phyloP scores from a whole-genome alignment of 108 stramenopile genomes.

The Pseudonitzschia delicatissima region DNA sequence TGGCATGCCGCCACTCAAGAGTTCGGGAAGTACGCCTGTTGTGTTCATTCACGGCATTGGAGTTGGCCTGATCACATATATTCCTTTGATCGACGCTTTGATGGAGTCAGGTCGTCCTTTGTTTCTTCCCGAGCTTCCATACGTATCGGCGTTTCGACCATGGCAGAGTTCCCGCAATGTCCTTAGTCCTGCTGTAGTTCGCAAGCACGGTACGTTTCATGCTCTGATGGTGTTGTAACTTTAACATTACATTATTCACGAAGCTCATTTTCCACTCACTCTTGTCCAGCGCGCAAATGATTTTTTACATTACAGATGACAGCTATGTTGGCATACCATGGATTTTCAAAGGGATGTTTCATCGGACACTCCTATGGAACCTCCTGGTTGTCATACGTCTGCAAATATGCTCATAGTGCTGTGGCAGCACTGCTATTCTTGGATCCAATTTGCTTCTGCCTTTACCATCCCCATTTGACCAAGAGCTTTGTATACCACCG shows the following conservation, averaged over 20 bases:
- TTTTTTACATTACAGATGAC: constrained; percentile 42
- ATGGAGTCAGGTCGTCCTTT: constrained; percentile 67
- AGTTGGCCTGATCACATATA: constrained; percentile 72
- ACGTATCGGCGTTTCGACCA: constrained; percentile 80
- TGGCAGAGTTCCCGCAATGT: constrained; percentile 75
- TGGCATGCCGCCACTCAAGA: constrained; percentile 1
- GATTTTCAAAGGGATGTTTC: constrained; percentile 63
- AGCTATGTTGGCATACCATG: constrained; percentile 78
- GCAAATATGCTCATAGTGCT: constrained; percentile 69
- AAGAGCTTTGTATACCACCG: constrained; percentile 78
- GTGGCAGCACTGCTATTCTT: constrained; percentile 77
- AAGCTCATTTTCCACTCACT: neutral
- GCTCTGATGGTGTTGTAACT: neutral
- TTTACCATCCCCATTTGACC: constrained; percentile 70
- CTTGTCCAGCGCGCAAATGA: too few relatives aligned
- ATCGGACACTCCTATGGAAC: constrained; percentile 85
- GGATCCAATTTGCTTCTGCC: constrained; percentile 87
- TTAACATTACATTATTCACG: neutral
- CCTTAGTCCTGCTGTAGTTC: constrained; percentile 65
- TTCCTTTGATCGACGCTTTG: constrained; percentile 66
- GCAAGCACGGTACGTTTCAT: constrained; percentile 46
- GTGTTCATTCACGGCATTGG: constrained; percentile 90
- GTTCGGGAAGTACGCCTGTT: constrained; percentile 43
- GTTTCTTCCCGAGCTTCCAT: constrained; percentile 78
- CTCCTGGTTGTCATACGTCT: constrained; percentile 76